phyloP scores from a whole-genome alignment of 106 monocot genomes.

The Posidonia australis region DNA sequence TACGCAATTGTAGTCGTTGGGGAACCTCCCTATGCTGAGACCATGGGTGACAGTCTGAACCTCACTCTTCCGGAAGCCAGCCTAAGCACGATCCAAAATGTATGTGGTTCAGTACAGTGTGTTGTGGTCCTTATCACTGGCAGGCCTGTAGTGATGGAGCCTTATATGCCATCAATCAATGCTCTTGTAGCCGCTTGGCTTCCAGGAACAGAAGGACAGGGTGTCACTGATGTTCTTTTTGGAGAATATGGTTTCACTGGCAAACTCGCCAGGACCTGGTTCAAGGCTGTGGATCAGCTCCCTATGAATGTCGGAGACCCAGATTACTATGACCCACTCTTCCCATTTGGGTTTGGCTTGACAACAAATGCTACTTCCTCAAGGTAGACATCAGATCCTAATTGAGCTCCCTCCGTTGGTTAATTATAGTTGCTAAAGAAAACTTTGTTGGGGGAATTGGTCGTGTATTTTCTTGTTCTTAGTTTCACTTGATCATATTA shows the following conservation, averaged over 20 bases:
- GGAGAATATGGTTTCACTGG: slow-evolving; percentile 75
- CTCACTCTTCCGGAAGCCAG: slow-evolving; percentile 33
- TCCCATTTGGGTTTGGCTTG: slow-evolving; percentile 62
- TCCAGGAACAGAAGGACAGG: slow-evolving; percentile 68
- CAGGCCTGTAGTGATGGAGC: slow-evolving; percentile 11
- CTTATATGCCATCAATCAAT: slow-evolving; percentile 1
- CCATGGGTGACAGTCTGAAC: slow-evolving; percentile 10
- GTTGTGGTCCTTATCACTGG: slow-evolving; percentile 11
- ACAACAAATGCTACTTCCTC: slow-evolving; percentile 14
- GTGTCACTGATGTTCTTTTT: slow-evolving; percentile 56
- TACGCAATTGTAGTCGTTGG: slow-evolving; percentile 13
- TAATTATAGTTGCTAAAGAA: no score
- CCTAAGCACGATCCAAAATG: slow-evolving; percentile 22
- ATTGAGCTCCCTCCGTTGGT: no score
- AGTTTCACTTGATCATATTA: no score
- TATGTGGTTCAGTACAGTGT: slow-evolving; percentile 2
- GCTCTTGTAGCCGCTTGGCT: slow-evolving; percentile 64
- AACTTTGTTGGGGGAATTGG: no score
- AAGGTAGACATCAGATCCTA: no score
- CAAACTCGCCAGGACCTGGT: slow-evolving; percentile 60
- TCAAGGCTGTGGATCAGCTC: slow-evolving; percentile 61
- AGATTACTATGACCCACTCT: slow-evolving; percentile 57
- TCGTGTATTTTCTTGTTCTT: no score
- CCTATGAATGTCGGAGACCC: slow-evolving; percentile 71
- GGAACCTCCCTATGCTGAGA: slow-evolving; percentile 14